Evolutionary conservation across 495 filamentous ascomycete genomes (phyloP).

Genomic region (Penicillium lividum): DNA sequence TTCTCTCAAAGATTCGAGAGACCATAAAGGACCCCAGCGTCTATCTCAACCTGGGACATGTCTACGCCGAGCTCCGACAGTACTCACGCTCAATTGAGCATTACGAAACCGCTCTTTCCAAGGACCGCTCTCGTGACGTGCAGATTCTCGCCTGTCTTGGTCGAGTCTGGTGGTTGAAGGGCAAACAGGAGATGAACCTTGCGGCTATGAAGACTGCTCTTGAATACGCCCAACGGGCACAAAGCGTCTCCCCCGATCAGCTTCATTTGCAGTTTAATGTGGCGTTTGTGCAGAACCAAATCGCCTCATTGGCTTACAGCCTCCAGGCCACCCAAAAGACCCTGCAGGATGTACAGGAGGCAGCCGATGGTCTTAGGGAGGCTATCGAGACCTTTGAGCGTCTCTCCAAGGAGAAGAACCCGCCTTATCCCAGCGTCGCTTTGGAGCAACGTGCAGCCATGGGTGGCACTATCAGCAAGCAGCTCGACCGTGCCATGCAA

Average conservation of each 20-base stretch:
- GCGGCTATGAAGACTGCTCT: conserved; percentile 82
- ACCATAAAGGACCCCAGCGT: conserved; percentile 84
- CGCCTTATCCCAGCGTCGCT: conserved; percentile 86
- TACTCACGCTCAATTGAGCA: conserved; percentile 85
- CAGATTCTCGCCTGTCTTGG: conserved; percentile 87
- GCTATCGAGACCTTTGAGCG: conserved; percentile 81
- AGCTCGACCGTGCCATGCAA: conserved; percentile 81
- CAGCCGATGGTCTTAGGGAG: conserved; percentile 80
- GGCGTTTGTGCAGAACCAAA: conserved; percentile 92
- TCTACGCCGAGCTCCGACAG: conserved; percentile 85
- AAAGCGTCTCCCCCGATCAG: conserved; percentile 75
- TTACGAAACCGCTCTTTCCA: conserved; percentile 86
- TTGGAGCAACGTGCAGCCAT: conserved; percentile 95
- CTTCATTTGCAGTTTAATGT: conserved; percentile 96
- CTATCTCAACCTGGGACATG: conserved; percentile 88
- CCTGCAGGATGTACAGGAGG: conserved; percentile 74
- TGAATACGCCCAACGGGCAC: conserved; percentile 85
- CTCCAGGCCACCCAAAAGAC: conserved; percentile 75
- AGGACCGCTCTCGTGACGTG: conserved; percentile 76
- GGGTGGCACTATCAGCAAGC: conserved; percentile 89
- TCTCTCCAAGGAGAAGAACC: conserved; percentile 77
- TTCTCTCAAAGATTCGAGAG: conserved; percentile 86
- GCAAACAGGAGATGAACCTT: conserved; percentile 75
- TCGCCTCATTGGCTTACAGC: conserved; percentile 76
- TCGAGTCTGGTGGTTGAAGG: conserved; percentile 88